phyloP scores from a whole-genome alignment of 2,329 filamentous ascomycete species.

The Cladosporium sp. region DNA sequence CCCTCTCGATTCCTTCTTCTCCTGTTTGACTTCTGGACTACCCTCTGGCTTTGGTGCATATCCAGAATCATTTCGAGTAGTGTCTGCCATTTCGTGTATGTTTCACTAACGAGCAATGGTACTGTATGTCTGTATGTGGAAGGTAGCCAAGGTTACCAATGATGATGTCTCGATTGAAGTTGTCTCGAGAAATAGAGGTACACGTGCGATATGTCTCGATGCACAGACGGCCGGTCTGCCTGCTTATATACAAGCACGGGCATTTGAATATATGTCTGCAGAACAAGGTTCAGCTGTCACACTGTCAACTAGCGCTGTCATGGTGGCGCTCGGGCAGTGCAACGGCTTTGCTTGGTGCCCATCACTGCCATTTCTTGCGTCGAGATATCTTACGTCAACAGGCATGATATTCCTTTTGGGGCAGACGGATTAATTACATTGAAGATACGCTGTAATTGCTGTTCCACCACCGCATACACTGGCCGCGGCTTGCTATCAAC shows the following conservation, averaged over 20 bases:
- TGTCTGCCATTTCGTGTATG: not conserved
- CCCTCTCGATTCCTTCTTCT: not conserved
- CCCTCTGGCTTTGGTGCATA: not conserved
- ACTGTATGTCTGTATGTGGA: not conserved
- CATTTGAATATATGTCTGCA: not conserved
- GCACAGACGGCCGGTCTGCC: not conserved
- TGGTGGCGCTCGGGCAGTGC: conserved; percentile 10
- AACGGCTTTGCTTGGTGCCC: not conserved
- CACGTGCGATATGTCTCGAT: not conserved
- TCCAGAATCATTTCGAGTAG: not conserved
- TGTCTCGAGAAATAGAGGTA: not conserved
- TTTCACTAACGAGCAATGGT: not conserved
- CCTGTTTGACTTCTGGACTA: not conserved
- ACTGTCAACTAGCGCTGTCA: not conserved
- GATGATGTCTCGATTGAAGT: not conserved
- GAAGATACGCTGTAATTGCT: not conserved
- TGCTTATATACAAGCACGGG: not conserved
- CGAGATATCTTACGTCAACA: not conserved
- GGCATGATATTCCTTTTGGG: not conserved
- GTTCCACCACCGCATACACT: not conserved
- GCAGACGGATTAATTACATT: not conserved
- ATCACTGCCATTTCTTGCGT: not conserved
- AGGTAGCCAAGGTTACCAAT: not conserved
- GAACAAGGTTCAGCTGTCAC: conserved; percentile 6
- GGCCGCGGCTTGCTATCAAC: not conserved